Conservation (phyloP, 2,329 filamentous ascomycete species). For the Exophiala sp. region DNA sequence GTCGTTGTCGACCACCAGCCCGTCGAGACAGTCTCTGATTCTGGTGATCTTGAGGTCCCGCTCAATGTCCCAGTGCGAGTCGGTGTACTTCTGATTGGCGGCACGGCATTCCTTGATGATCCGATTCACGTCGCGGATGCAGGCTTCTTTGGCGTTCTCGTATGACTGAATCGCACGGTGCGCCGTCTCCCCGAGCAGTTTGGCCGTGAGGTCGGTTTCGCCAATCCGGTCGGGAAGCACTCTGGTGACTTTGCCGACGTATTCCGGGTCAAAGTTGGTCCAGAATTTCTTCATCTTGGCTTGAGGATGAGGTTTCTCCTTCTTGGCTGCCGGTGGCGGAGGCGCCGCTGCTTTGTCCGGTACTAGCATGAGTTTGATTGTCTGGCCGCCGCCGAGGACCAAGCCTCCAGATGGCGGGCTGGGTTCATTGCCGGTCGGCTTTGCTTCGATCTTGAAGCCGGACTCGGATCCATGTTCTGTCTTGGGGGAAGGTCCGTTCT, state of each 20-base stretch:
- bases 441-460: slow-evolving; percentile 11
- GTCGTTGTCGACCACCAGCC: slow-evolving; percentile 34
- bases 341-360: slow-evolving; percentile 17
- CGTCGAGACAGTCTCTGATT: slow-evolving; percentile 48
- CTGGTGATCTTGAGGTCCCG: slow-evolving; percentile 57
- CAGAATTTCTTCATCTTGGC: slow-evolving; percentile 67
- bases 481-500: not conserved
- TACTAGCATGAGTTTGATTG: slow-evolving; percentile 24
- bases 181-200: slow-evolving; percentile 51
- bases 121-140: slow-evolving; percentile 55
- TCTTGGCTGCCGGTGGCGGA: slow-evolving; percentile 34
- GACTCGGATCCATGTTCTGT: slow-evolving; percentile 5
- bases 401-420: slow-evolving; percentile 9
- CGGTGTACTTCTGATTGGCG: slow-evolving; percentile 81
- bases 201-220: slow-evolving; percentile 56
- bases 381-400: slow-evolving; percentile 19
- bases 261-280: slow-evolving; percentile 64
- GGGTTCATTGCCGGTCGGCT: slow-evolving; percentile 16
- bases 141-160: slow-evolving; percentile 64
- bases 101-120: slow-evolving; percentile 62
- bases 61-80: slow-evolving; percentile 83
- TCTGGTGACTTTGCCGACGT: slow-evolving; percentile 65
- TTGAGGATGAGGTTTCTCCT: slow-evolving; percentile 54
- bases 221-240: slow-evolving; percentile 55
- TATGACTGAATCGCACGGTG: slow-evolving; percentile 62